phyloP scores from a whole-genome alignment of 2,329 filamentous ascomycete species.

The Alternaria triticimaculans region DNA sequence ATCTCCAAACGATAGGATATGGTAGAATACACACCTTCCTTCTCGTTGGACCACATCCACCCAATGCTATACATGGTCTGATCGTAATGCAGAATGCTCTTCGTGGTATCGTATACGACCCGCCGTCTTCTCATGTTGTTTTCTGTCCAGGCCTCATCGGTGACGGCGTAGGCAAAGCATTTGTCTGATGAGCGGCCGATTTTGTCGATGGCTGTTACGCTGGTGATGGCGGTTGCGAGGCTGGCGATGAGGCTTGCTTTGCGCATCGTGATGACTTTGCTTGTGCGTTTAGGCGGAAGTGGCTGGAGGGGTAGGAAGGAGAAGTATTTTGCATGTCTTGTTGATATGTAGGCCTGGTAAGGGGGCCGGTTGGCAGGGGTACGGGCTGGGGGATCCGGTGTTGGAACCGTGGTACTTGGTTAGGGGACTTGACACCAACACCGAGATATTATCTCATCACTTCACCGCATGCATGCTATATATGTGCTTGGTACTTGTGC shows the following conservation, averaged over 20 bases:
- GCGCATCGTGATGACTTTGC: background rate
- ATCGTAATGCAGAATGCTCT: background rate
- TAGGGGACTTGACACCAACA: background rate
- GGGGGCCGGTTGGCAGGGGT: background rate
- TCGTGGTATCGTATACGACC: constrained; percentile 5
- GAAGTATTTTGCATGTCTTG: background rate
- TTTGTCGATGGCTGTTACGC: constrained; percentile 1
- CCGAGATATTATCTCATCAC: background rate
- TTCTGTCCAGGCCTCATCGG: background rate
- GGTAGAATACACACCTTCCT: background rate
- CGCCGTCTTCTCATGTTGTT: constrained; percentile 1
- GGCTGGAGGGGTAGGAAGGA: background rate
- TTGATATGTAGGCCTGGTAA: background rate
- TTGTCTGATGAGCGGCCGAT: background rate
- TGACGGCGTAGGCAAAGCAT: background rate
- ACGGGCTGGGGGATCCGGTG: background rate
- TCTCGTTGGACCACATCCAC: constrained; percentile 1
- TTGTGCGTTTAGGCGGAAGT: background rate
- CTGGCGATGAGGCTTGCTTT: background rate
- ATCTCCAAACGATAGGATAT: background rate
- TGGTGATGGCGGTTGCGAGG: background rate
- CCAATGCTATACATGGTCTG: constrained; percentile 1
- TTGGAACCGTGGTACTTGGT: background rate
- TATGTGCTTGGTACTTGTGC: background rate
- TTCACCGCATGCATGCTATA: background rate